These are phyloP conservation scores for Lentinula novae-zelandiae DNA, from an alignment of 1,284 basidiomycete species.

Conservation along the genomic window DNA sequence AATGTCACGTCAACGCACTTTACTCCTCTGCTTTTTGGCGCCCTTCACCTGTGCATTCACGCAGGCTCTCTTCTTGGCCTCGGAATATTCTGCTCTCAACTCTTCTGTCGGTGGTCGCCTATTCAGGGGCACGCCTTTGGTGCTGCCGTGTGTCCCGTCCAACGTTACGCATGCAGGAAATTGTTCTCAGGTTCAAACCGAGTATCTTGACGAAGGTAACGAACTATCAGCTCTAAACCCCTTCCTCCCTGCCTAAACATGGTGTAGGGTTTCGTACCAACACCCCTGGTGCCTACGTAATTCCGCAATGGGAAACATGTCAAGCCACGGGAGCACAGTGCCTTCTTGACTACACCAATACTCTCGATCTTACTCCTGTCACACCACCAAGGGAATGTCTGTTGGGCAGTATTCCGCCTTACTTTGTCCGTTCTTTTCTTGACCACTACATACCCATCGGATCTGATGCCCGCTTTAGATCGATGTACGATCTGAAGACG, in stretches of 20 bases:
- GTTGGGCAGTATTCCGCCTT: conserved; percentile 10
- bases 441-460: not conserved
- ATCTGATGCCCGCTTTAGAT: conserved; percentile 29
- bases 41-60: not conserved
- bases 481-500: conserved; percentile 33
- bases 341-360: conserved; percentile 8
- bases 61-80: not conserved
- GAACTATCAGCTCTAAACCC: not conserved
- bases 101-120: conserved; percentile 4
- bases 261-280: conserved; percentile 6
- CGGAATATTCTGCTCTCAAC: not conserved
- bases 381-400: conserved; percentile 4
- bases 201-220: conserved; percentile 10
- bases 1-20: not conserved
- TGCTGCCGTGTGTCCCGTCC: not conserved
- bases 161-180: not conserved
- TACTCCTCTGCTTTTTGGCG: not conserved
- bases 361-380: conserved; percentile 1
- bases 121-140: not conserved
- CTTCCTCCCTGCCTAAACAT: not conserved
- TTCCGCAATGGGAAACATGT: conserved; percentile 14
- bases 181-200: conserved; percentile 5
- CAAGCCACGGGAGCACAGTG: conserved; percentile 12
- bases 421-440: conserved; percentile 6
- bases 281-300: conserved; percentile 6